phyloP scores from a whole-genome alignment of 306 rosid species.

The Luffa aegyptiaca region DNA sequence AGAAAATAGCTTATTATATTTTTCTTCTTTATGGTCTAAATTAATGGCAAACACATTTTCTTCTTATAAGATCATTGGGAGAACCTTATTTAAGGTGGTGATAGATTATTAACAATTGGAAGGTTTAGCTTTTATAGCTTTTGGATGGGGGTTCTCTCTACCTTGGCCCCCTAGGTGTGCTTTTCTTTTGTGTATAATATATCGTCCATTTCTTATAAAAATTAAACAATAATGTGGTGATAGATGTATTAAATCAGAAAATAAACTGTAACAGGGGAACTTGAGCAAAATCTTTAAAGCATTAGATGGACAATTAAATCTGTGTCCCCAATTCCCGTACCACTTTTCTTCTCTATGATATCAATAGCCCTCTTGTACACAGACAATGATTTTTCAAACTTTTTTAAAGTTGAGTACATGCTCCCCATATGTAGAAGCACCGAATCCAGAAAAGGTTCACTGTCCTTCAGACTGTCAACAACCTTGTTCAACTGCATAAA shows the following conservation, averaged over 20 bases:
- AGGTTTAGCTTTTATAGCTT: neutral
- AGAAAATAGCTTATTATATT: neutral
- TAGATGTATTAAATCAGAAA: neutral
- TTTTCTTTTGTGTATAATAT: neutral
- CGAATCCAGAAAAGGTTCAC: slow-evolving; percentile 52
- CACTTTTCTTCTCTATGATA: slow-evolving; percentile 52
- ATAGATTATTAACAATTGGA: neutral
- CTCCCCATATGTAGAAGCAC: slow-evolving; percentile 93
- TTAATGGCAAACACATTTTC: neutral
- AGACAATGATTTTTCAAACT: slow-evolving; percentile 47
- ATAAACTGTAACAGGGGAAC: neutral
- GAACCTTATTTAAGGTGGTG: neutral
- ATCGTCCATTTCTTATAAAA: neutral
- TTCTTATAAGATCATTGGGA: neutral
- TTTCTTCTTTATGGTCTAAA: neutral
- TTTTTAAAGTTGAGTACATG: slow-evolving; percentile 56
- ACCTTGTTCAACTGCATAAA: slow-evolving; percentile 60
- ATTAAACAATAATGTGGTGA: neutral
- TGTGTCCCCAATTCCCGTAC: slow-evolving; percentile 24
- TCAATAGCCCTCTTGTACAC: slow-evolving; percentile 57
- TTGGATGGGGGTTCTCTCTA: neutral
- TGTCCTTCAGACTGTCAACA: slow-evolving; percentile 53
- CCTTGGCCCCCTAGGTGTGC: neutral
- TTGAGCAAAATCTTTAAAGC: neutral
- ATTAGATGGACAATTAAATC: neutral